A percentile compares a stretch with the other conserved stretches of the same genome.
phyloP scores from a whole-genome alignment of 345 rosid genomes.

The Boechera stricta region DNA sequence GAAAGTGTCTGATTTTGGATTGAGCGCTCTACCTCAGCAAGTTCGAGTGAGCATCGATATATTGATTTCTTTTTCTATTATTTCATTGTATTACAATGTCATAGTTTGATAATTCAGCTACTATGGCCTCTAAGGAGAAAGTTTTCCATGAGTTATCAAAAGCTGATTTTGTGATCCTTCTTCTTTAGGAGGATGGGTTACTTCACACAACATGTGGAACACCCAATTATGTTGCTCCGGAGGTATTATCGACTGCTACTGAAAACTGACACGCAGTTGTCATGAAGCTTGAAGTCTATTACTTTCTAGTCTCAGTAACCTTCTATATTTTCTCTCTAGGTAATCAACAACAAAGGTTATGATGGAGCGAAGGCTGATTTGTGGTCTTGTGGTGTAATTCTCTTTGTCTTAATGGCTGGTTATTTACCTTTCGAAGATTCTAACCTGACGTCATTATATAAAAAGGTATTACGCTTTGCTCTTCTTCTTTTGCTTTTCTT shows the following conservation, averaged over 20 bases:
- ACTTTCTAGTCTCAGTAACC: slow-evolving; percentile 4
- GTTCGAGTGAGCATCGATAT: slow-evolving; percentile 69
- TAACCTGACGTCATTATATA: slow-evolving; percentile 76
- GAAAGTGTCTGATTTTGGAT: slow-evolving; percentile 96
- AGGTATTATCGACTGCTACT: slow-evolving; percentile 60
- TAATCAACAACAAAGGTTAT: slow-evolving; percentile 93
- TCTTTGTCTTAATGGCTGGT: slow-evolving; percentile 97
- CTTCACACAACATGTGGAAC: slow-evolving; percentile 99
- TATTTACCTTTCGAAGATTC: slow-evolving; percentile 95
- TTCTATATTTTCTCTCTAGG: slow-evolving; percentile 53
- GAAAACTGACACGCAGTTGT: neutral
- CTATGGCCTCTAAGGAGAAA: slow-evolving; percentile 14
- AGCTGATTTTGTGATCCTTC: slow-evolving; percentile 31
- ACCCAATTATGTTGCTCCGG: slow-evolving; percentile 99
- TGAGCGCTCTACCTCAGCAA: slow-evolving; percentile 99
- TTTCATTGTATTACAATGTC: neutral
- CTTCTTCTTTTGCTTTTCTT: slow-evolving; percentile 1
- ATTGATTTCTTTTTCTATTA: slow-evolving; percentile 1
- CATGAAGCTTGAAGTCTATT: neutral
- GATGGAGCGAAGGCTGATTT: slow-evolving; percentile 97
- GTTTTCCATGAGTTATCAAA: neutral
- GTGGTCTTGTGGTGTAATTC: slow-evolving; percentile 99
- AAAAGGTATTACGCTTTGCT: slow-evolving; percentile 59
- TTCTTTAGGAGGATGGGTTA: slow-evolving; percentile 86
- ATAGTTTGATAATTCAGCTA: slow-evolving; percentile 8